Conservation (phyloP, 2,329 filamentous ascomycete genomes). For the Neofusicoccum sp. region DNA sequence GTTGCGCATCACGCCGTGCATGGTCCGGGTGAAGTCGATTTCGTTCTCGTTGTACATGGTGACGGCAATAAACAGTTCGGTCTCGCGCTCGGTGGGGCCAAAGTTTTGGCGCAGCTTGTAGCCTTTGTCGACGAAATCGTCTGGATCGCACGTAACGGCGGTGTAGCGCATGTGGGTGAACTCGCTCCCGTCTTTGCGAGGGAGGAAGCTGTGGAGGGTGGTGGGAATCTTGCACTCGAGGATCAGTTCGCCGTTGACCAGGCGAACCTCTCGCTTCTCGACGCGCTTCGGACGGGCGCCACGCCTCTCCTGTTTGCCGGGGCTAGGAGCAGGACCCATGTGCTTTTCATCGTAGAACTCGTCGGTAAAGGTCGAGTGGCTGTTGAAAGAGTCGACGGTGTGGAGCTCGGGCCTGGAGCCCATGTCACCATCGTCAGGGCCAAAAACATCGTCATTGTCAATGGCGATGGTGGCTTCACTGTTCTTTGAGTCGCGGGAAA, state of each 20-base stretch:
- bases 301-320: slow-evolving; percentile 80
- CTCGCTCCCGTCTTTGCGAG: slow-evolving; percentile 86
- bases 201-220: slow-evolving; percentile 94
- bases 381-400: slow-evolving; percentile 63
- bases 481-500: slow-evolving; percentile 43
- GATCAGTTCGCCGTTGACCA: slow-evolving; percentile 97
- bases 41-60: slow-evolving; percentile 99
- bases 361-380: slow-evolving; percentile 60
- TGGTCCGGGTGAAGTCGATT: slow-evolving; percentile 91
- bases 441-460: slow-evolving; percentile 68
- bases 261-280: slow-evolving; percentile 87
- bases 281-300: slow-evolving; percentile 85
- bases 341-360: slow-evolving; percentile 59
- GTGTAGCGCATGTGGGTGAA: slow-evolving; percentile 99
- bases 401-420: slow-evolving; percentile 52
- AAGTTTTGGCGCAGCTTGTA: slow-evolving; percentile 94
- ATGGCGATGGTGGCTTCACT: slow-evolving; percentile 71
- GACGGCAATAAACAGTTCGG: slow-evolving; percentile 92
- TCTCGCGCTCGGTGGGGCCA: slow-evolving; percentile 78
- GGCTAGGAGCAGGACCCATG: slow-evolving; percentile 77
- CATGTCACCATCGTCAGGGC: slow-evolving; percentile 56
- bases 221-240: slow-evolving; percentile 99
- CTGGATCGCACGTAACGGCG: slow-evolving; percentile 95
- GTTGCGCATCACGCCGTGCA: slow-evolving; percentile 99
- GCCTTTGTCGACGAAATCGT: slow-evolving; percentile 83